phyloP scores from a whole-genome alignment of 495 filamentous ascomycete species.

The Aspergillus sclerotiicarbonarius region DNA sequence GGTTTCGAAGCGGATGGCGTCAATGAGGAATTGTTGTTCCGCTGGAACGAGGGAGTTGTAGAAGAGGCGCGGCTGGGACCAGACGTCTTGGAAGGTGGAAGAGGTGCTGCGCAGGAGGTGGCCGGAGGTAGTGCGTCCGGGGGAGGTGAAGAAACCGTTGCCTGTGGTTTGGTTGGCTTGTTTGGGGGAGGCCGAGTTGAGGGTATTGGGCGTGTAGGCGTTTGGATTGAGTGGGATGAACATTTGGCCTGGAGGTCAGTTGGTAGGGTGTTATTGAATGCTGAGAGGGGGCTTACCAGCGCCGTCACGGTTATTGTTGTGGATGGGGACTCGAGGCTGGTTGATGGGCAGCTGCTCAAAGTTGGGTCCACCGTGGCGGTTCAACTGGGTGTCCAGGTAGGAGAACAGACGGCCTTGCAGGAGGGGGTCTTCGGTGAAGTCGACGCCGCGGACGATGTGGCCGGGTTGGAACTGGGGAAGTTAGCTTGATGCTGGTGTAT shows the following conservation, averaged over 20 bases:
- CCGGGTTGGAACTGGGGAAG: conserved; percentile 65
- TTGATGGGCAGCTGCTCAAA: conserved; percentile 78
- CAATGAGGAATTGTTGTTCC: conserved; percentile 75
- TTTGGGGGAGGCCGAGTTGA: conserved; percentile 62
- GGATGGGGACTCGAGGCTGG: conserved; percentile 57
- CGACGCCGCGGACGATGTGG: conserved; percentile 65
- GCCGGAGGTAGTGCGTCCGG: conserved; percentile 53
- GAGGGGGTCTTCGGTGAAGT: conserved; percentile 71
- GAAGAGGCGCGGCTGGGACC: conserved; percentile 73
- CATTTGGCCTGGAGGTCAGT: conserved; percentile 34
- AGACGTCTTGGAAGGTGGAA: conserved; percentile 69
- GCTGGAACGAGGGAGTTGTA: conserved; percentile 70
- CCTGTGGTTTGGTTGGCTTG: conserved; percentile 70
- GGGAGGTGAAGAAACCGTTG: conserved; percentile 72
- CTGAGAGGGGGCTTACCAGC: conserved; percentile 27
- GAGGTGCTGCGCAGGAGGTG: conserved; percentile 57
- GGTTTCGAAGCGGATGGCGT: conserved; percentile 75
- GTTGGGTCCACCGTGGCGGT: conserved; percentile 70
- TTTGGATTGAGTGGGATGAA: conserved; percentile 49
- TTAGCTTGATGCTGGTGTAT: conserved; percentile 16
- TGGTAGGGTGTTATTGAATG: conserved; percentile 5
- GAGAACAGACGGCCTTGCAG: conserved; percentile 73
- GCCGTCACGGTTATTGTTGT: conserved; percentile 69
- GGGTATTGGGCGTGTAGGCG: conserved; percentile 64
- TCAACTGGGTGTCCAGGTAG: conserved; percentile 73